Base-by-base conservation (phyloP, 208 protist genomes). In the Crithidia thermophila region DNA sequence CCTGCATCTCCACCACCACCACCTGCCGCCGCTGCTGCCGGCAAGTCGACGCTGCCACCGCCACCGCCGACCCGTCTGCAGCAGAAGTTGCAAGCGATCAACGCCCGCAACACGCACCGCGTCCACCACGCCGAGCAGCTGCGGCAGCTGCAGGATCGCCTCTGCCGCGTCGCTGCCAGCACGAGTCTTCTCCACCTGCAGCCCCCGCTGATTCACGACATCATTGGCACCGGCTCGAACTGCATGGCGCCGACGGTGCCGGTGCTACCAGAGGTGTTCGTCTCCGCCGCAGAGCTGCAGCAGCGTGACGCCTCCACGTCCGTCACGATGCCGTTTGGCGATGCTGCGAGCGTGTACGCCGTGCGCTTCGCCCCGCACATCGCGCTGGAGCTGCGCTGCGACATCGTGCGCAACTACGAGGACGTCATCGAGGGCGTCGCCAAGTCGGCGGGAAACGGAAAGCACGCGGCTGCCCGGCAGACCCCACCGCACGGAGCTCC, bases 321-420 rank as follows among this genome's bases (percentile, higher is more conserved):
- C 39, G 36, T 47, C 27, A 4, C 66, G 28, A 56, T 67, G 63
- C 56, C 56, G n/a, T 70, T 70, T 27, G 60, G 45, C 3, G 69
- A 69, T n/a, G 71, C 72, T 3, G 75, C 67, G 18, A 53, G 45
- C 34, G 55, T 66, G 16, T 94, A 94, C 67, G 75, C 79, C 4
- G 56, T 72, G 9, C 78, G 76, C 34, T 94, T 94, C 57, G 69
- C 79, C 5, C 85, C 85, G 43, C 89, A 94, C 69, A 84, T 94
- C 52, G 85, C 81, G n/a, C 58, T 94, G 23, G 89, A 92, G 75
- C 62, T 94, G 57, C 85, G 89, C 27, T 83, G 72, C 59, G 79
- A 81, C 53, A 64, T 94, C 11, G 16, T 75, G 9, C 60, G 72
- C 11, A 56, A 47, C 25, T 83, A 84, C 56, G 74, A 90, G 25